Conservation (phyloP, 352 stramenopile species). For the Phytophthora niederhauseri region DNA sequence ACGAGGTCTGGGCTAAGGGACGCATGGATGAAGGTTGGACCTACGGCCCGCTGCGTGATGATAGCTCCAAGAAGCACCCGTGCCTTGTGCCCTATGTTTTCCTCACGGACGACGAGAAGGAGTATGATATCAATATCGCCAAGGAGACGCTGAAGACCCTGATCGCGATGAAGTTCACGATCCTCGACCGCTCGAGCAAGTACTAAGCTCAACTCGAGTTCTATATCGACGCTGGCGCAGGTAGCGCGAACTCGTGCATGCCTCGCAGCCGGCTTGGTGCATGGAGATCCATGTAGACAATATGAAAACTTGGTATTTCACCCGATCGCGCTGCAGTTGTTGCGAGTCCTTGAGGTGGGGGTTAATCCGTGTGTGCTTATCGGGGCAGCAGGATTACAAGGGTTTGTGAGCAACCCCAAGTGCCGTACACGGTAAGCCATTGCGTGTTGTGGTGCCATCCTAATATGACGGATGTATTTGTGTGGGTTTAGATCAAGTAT, state of each 20-base stretch:
- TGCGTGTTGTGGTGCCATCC: neutral
- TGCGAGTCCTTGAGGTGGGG: slow-evolving; percentile 1
- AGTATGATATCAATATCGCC: slow-evolving; percentile 90
- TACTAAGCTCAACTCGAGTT: slow-evolving; percentile 32
- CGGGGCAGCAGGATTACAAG: slow-evolving; percentile 4
- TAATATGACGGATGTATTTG: slow-evolving; percentile 14
- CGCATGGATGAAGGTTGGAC: slow-evolving; percentile 90
- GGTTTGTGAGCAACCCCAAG: neutral
- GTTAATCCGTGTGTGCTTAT: neutral
- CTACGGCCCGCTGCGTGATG: slow-evolving; percentile 80
- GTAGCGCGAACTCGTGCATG: slow-evolving; percentile 1
- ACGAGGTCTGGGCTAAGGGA: slow-evolving; percentile 88
- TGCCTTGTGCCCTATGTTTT: slow-evolving; percentile 91
- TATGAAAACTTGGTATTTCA: slow-evolving; percentile 21
- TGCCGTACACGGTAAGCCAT: slow-evolving; percentile 7
- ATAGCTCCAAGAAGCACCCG: slow-evolving; percentile 80
- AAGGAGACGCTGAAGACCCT: slow-evolving; percentile 90
- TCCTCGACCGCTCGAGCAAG: slow-evolving; percentile 73
- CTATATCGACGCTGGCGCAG: slow-evolving; percentile 13
- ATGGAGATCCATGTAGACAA: slow-evolving; percentile 14
- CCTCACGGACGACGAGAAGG: slow-evolving; percentile 89
- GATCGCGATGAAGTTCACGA: slow-evolving; percentile 86
- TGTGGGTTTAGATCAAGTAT: slow-evolving; percentile 3
- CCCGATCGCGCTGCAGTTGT: slow-evolving; percentile 6
- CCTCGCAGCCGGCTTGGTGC: slow-evolving; percentile 10